Evolutionary conservation across 2,329 filamentous ascomycete species (phyloP), one percentile per base, ranked within the genome.

Genomic region (Xylaria polymorpha): DNA sequence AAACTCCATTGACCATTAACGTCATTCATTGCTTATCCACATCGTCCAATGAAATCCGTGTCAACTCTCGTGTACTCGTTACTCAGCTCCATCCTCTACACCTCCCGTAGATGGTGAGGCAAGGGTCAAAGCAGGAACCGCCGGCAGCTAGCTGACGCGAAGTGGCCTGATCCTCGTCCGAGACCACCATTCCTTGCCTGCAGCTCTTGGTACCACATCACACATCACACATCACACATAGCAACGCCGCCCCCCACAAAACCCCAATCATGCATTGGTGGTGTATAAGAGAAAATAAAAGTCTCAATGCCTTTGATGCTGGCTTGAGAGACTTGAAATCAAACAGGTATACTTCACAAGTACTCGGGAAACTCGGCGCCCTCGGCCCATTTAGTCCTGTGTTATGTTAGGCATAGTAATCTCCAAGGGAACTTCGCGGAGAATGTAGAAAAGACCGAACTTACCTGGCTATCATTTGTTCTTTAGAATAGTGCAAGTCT

Each of bases 321-420:
- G 4, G 8, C 41, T 20, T 50, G 18, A 22, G 32, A 46, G 44
- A 39, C 25, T 56, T 10, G n/a, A 46, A 64, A 53, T 61, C 57
- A 18, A 51, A 51, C 18, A 43, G 8, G 14, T 53, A 8, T 41
- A 14, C 41, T 37, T 69, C 25, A 67, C 43, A 73, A 87, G 89
- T 91, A 88, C 85, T 87, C 91, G 37, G 89, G 89, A 20, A 77
- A 73, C 29, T 75, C 72, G 20, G 43, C 64, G 32, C 75, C 76
- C 63, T 78, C 75, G 2, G 72, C 74, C 77, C 77, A 79, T 69
- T 71, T 75, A 32, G 72, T 76, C 35, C 77, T 78, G 10, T 56
- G 35, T 44, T 32, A 62, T 57, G 62, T 75, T 55, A 75, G 71
- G 8, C 35, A 57, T 41, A 29, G 9, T 64, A 18, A n/a, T 32